Percentiles rank a stretch among this genome's conserved stretches.
phyloP scores from a whole-genome alignment of 2,329 filamentous ascomycete genomes.

The Rutstroemia sydowiana region DNA sequence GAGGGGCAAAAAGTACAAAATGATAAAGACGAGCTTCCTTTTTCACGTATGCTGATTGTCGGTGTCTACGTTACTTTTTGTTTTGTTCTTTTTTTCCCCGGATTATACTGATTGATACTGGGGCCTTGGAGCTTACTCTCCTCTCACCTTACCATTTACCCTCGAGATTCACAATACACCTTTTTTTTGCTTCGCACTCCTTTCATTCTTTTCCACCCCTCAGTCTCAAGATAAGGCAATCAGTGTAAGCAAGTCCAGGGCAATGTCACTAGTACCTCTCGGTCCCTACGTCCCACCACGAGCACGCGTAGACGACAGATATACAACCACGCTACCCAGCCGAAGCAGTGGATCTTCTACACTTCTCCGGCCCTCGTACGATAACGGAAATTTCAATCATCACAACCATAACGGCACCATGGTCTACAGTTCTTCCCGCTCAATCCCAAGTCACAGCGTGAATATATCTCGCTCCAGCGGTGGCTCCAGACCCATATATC shows the following conservation, averaged over 20 bases:
- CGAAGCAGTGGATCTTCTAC: not conserved
- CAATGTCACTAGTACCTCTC: slow-evolving; percentile 9
- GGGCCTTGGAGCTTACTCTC: not conserved
- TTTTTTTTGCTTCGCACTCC: too few species aligned
- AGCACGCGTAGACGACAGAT: slow-evolving; percentile 8
- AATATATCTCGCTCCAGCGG: not conserved
- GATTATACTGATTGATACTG: not conserved
- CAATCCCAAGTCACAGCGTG: too few species aligned
- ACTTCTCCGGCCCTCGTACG: slow-evolving; percentile 3
- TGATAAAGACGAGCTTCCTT: slow-evolving; percentile 6
- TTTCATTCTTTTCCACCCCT: too few species aligned
- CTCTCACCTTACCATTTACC: not conserved
- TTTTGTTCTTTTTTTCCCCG: not conserved
- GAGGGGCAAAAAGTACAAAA: not conserved
- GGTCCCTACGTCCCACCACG: slow-evolving; percentile 4
- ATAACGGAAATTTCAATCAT: slow-evolving; percentile 3
- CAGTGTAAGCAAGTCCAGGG: too few species aligned
- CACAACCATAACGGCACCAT: too few species aligned
- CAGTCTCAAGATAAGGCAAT: too few species aligned
- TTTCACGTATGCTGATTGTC: not conserved
- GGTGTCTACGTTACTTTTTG: slow-evolving; percentile 6
- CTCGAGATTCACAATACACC: too few species aligned
- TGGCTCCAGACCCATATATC: not conserved
- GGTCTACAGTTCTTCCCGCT: not conserved
- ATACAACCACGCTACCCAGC: not conserved